Conservation (phyloP, 2,329 filamentous ascomycete species). For the Fusarium floridanum region DNA sequence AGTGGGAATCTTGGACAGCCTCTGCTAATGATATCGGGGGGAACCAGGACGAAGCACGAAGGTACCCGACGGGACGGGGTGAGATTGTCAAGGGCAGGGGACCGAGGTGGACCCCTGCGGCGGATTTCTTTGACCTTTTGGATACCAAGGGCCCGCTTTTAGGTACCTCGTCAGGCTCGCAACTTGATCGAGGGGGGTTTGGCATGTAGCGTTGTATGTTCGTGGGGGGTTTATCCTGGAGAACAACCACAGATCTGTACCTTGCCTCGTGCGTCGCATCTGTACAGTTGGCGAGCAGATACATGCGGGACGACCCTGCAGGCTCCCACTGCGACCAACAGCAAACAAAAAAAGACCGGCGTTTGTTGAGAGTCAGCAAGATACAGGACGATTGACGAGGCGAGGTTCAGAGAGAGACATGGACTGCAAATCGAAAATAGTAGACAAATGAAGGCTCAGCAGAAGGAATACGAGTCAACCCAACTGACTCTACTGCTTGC, state of each 20-base stretch:
- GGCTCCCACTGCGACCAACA: constrained; percentile 21
- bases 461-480: not conserved
- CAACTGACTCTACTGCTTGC: not conserved
- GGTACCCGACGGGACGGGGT: constrained; percentile 28
- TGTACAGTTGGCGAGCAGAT: constrained; percentile 24
- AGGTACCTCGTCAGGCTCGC: constrained; percentile 16
- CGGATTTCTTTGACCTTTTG: constrained; percentile 15
- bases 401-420: constrained; percentile 1
- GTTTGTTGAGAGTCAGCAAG: constrained; percentile 15
- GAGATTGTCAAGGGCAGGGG: constrained; percentile 22
- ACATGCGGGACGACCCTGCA: constrained; percentile 32
- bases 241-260: constrained; percentile 19
- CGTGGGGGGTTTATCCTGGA: not conserved
- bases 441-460: constrained; percentile 11
- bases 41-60: constrained; percentile 25
- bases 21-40: constrained; percentile 26
- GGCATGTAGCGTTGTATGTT: constrained; percentile 20
- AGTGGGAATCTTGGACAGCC: constrained; percentile 27
- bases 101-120: constrained; percentile 30
- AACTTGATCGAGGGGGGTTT: constrained; percentile 20
- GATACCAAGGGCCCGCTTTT: constrained; percentile 17
- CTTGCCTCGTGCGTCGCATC: constrained; percentile 6
- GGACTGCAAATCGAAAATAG: not conserved
- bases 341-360: constrained; percentile 2
- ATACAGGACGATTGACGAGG: not conserved